Base-by-base conservation (phyloP, 768 basidiomycete species). In the Mycena crocata region DNA sequence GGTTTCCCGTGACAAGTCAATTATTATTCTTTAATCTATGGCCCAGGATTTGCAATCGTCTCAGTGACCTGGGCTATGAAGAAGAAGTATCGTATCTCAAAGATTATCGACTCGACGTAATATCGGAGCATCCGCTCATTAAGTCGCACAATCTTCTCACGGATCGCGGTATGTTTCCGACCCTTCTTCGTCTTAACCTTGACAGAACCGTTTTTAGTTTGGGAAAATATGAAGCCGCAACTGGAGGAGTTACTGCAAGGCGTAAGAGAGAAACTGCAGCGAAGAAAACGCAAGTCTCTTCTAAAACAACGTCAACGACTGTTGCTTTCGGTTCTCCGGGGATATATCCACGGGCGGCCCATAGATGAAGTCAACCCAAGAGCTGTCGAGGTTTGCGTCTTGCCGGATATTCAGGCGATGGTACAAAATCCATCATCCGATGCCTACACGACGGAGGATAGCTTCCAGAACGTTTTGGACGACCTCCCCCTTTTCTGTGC, bases 401-500 rank as follows among this genome's bases (percentile, higher is more conserved):
- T 75, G 52, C 71, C 74, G 14, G 39, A 69, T 19, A 54, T 75
- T 50, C 72, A 62, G 62, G 69, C 67, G 30, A 73, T 77, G 45
- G 39, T 77, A 6, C 64, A 74, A 49, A 64, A 71, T 26, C 62
- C 68, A 3, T 63, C 70, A 23, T 52, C 62, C 28, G 67, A 68
- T 21, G 49, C 64, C 24, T 69, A 69, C 52, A 61, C 67, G 17
- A 70, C 69, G 3, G 55, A 68, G 51, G 71, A 72, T 12, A 60
- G 62, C 46, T 74, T 76, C 58, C 59, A 62, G n/a, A 50, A 64
- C 2, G 57, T 72, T 21, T 21, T 50, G 23, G 66, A 64, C 9
- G 63, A 65, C 34, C 46, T 76, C 19, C 69, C 72, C 8, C 42
- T 49, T 15, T 51, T 75, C 13, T 69, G 45, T 52, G 66, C 67